Conservation (phyloP, 2,329 filamentous ascomycete genomes). For the Pseudohalonectria lignicola region DNA sequence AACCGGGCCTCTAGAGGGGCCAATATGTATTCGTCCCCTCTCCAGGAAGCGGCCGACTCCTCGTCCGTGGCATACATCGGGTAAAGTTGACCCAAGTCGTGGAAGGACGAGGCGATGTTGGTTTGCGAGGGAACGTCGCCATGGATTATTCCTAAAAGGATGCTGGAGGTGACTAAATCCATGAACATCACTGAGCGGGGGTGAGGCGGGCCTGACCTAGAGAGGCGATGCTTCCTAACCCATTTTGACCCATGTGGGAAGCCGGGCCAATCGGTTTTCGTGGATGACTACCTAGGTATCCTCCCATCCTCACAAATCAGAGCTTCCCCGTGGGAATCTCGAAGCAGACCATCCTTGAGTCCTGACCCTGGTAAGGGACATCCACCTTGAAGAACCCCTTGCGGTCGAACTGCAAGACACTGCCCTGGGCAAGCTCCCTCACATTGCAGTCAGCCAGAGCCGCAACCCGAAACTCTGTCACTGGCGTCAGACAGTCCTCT, state of each 20-base stretch:
- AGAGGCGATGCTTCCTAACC: background rate
- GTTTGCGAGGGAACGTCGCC: background rate
- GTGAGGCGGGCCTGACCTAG: background rate
- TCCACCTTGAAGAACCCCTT: slow-evolving; percentile 80
- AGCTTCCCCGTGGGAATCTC: slow-evolving; percentile 45
- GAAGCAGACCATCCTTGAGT: slow-evolving; percentile 41
- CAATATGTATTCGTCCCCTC: background rate
- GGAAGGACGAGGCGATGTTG: too few species aligned
- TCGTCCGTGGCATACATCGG: background rate
- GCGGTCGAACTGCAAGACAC: slow-evolving; percentile 91
- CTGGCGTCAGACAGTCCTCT: slow-evolving; percentile 72
- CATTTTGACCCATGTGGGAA: background rate
- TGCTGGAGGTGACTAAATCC: background rate
- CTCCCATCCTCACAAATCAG: too few species aligned
- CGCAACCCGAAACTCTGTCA: slow-evolving; percentile 63
- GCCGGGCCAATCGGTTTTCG: too few species aligned
- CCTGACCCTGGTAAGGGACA: slow-evolving; percentile 34
- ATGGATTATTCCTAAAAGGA: too few species aligned
- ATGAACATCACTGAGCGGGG: background rate
- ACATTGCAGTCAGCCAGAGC: slow-evolving; percentile 77
- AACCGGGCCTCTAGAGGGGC: background rate
- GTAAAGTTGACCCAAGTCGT: background rate
- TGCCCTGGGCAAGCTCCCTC: slow-evolving; percentile 64
- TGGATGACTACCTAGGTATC: too few species aligned
- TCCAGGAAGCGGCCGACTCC: background rate